Conservation (phyloP, 495 filamentous ascomycete genomes). For the Darksidea phi region DNA sequence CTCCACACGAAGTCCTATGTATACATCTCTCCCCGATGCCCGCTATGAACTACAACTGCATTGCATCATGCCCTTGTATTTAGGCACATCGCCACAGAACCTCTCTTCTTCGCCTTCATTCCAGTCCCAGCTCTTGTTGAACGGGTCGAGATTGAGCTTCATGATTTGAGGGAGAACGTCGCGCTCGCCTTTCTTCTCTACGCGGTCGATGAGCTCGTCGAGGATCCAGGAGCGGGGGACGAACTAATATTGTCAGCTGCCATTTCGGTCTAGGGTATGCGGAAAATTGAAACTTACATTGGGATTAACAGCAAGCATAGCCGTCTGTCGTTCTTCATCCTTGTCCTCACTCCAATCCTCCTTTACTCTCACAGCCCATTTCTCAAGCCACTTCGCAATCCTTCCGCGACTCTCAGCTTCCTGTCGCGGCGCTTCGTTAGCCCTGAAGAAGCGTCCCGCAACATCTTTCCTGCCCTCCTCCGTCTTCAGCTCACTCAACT, state of each 20-base stretch:
- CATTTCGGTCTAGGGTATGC: background rate
- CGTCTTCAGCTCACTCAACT: constrained; percentile 58
- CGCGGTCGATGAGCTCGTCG: constrained; percentile 84
- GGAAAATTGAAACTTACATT: constrained; percentile 51
- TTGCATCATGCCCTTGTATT: constrained; percentile 72
- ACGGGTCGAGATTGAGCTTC: constrained; percentile 77
- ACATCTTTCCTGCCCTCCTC: constrained; percentile 56
- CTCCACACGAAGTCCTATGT: background rate
- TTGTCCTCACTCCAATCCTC: constrained; percentile 64
- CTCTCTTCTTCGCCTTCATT: constrained; percentile 72
- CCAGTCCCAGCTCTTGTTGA: constrained; percentile 74
- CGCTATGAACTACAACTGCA: constrained; percentile 74
- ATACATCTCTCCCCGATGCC: too few relatives aligned
- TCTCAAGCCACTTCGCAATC: constrained; percentile 72
- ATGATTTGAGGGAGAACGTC: constrained; percentile 72
- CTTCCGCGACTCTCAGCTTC: constrained; percentile 63
- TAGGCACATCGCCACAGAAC: constrained; percentile 86
- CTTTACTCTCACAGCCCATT: constrained; percentile 64
- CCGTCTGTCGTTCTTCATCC: constrained; percentile 59
- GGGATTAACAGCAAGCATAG: constrained; percentile 85
- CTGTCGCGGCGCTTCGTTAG: constrained; percentile 52
- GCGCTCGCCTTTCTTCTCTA: constrained; percentile 80
- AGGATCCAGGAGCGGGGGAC: constrained; percentile 86
- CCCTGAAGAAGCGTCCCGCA: constrained; percentile 69
- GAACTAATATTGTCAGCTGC: too few relatives aligned